Evolutionary conservation across 2,329 filamentous ascomycete species (phyloP), one percentile per base, ranked within the genome.

Genomic region (Ramularia collo-cygni): DNA sequence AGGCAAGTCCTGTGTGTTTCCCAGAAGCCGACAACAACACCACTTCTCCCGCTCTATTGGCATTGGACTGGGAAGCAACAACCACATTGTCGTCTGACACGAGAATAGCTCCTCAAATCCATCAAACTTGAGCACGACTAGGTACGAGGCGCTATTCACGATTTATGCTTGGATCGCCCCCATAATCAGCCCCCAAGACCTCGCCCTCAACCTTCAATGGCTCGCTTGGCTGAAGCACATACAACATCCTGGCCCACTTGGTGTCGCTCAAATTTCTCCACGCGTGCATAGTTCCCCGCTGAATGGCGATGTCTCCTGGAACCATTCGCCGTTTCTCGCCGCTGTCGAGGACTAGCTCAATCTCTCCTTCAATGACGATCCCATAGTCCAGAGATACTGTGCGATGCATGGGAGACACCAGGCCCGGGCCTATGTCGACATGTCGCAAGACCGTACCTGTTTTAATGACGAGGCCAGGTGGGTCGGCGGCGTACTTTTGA

Each of bases 381-480:
- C 57, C 58, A 32, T 58, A 62, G 46, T 62, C 59, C 10, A 62
- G 51, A 9, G 47, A 54, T 2, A 58, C 53, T 0, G 59, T 61
- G 2, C 59, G 46, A 35, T 60, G 57, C 56, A 60, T 61, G 2
- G 54, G 52, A 4, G 51, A 56, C 7, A 37, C 36, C 9, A 32
- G 18, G 2, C 52, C 54, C 8, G 56, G 56, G 6, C 37, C 40
- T 35, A 54, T 51, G 36, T 59, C 57, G 40, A 44, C 44, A 16
- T 43, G 21, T 34, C 67, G 63, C 29, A 69, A 57, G 8, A 71
- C 67, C 1, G 68, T 67, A 8, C 70, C 70, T 19, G 59, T 60
- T 2, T 67, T 64, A 28, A 74, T 60, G 13, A 67, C 65, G 2
- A 77, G 58, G 2, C 72, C 72, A 0, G 72, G 74, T 0, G 66